These are phyloP conservation scores for Alternaria rosae DNA, from an alignment of 2,329 filamentous ascomycete genomes.

Conservation along the genomic window DNA sequence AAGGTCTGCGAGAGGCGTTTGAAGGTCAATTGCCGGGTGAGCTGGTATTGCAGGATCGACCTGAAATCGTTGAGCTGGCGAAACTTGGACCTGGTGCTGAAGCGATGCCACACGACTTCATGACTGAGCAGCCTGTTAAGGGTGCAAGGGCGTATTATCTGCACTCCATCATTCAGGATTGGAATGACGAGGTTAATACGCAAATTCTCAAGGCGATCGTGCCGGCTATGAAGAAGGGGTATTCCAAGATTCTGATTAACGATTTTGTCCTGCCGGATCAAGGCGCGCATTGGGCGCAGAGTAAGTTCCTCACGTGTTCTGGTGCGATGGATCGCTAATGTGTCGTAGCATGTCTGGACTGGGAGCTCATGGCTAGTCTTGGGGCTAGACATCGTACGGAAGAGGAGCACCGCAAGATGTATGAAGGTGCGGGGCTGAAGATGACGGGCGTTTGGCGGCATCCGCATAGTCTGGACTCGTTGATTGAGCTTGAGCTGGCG, in stretches of 20 bases:
- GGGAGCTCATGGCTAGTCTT: constrained; percentile 34
- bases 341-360: constrained; percentile 27
- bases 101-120: constrained; percentile 47
- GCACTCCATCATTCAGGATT: constrained; percentile 42
- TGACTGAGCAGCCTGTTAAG: constrained; percentile 43
- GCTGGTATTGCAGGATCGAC: constrained; percentile 33
- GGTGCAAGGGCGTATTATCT: constrained; percentile 40
- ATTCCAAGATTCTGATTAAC: constrained; percentile 39
- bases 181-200: constrained; percentile 31
- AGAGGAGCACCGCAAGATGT: constrained; percentile 29
- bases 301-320: constrained; percentile 2
- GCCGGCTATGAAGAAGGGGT: constrained; percentile 37
- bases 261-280: constrained; percentile 37
- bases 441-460: constrained; percentile 31
- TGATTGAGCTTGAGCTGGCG: constrained; percentile 33
- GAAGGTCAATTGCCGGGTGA: constrained; percentile 21
- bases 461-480: constrained; percentile 27
- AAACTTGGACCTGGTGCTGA: constrained; percentile 32
- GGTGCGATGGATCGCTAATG: background rate
- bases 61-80: constrained; percentile 33
- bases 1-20: constrained; percentile 26
- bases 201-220: constrained; percentile 33
- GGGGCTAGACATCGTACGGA: constrained; percentile 34
- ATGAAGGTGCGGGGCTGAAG: constrained; percentile 27
- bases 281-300: constrained; percentile 34